Evolutionary conservation across 768 basidiomycete genomes (phyloP), one percentile per base, ranked within the genome.

Genomic region (Boletus eberwhitei): DNA sequence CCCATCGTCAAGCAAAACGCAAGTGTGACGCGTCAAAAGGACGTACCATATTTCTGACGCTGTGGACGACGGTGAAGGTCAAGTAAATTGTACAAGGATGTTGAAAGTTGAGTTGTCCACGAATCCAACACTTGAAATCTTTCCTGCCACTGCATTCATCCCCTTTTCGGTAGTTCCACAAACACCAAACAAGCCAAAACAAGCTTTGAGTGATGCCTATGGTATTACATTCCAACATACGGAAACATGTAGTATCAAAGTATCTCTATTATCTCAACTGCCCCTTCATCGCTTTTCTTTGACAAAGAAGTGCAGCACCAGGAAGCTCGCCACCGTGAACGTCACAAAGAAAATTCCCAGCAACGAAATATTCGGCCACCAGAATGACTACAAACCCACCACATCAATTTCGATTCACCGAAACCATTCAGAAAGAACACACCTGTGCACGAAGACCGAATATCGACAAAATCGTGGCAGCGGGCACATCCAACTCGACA

Each of bases 341-440:
- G 77, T 72, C 26, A 81, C 86, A 64, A 98, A 95, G 76, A 93
- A 93, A 45, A 93, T 90, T 7, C 79, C 88, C 6, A 98, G 78
- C 0, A 94, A 73, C 0, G 86, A 79, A 34, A 94, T 90, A 67
- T 99, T 95, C 0, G 97, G 97, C 91, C 91, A 98, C 97, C 97
- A 99, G 78, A 95, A 98, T 0, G 96, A 93, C 79, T 83, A 48
- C 31, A n/a, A n/a, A 40, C 11, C 3, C 13, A 49, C 6, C 6
- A 6, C 13, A 47, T 66, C 45, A 64, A 44, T 34, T 29, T 58
- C 29, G 24, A 21, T 17, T 55, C 48, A 34, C 21, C 21, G 40
- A 17, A 47, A 22, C 8, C n/a, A n/a, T 42, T 9, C 31, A n/a
- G 12, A 31, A 5, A 50, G 8, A n/a, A 68, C 71, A n/a, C 45